Conservation (phyloP, 139 green algal species). For the Haematococcus sp. region DNA sequence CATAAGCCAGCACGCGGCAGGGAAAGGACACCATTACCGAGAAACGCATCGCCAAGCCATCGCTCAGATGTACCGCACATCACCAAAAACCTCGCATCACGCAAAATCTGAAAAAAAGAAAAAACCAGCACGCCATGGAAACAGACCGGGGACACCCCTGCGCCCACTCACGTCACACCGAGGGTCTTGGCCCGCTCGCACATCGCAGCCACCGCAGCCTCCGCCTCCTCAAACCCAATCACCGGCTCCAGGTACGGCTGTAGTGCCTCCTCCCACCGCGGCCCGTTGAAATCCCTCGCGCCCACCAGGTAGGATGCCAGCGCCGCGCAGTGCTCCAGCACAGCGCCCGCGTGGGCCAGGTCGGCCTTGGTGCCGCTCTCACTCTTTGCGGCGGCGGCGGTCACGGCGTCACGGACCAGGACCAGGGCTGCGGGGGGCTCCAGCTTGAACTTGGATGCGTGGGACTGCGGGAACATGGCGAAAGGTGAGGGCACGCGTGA, state of each 20-base stretch:
- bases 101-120: too few relatives aligned
- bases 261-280: conserved; percentile 8
- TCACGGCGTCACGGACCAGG: neutral
- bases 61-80: too few relatives aligned
- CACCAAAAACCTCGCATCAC: too few relatives aligned
- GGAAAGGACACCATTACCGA: too few relatives aligned
- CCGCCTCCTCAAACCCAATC: conserved; percentile 9
- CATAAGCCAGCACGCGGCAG: too few relatives aligned
- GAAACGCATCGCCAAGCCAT: too few relatives aligned
- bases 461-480: too few relatives aligned
- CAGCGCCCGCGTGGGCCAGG: neutral
- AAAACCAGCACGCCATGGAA: too few relatives aligned
- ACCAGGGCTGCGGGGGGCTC: neutral
- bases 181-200: conserved; percentile 8
- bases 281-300: conserved; percentile 5
- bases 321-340: neutral
- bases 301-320: neutral
- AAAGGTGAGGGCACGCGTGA: too few relatives aligned
- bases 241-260: conserved; percentile 13
- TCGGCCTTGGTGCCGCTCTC: too few relatives aligned
- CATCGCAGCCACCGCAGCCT: neutral
- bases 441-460: conserved; percentile 15
- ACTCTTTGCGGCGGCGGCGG: too few relatives aligned
- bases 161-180: neutral
- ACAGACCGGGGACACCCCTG: too few relatives aligned